These are phyloP conservation scores for Apiospora kogelbergensis DNA, from an alignment of 2,329 filamentous ascomycete species.

Conservation along the genomic window DNA sequence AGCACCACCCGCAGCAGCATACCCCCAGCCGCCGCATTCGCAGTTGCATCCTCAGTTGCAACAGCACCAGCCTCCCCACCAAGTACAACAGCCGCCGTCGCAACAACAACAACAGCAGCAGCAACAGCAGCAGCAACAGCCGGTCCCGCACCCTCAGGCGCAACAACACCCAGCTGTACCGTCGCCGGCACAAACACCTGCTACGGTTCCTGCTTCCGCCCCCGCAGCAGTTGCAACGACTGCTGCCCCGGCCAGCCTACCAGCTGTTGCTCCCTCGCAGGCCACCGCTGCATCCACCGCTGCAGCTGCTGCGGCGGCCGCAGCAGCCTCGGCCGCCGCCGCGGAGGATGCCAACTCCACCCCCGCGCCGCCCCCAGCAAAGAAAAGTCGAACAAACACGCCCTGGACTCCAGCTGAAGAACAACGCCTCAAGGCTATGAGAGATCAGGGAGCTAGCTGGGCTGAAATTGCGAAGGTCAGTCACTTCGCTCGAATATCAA, in stretches of 20 bases:
- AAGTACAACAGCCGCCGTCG: conserved; percentile 24
- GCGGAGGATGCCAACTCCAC: conserved; percentile 34
- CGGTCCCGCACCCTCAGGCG: background rate
- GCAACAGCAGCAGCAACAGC: conserved; percentile 14
- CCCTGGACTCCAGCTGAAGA: conserved; percentile 97
- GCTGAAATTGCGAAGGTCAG: conserved; percentile 94
- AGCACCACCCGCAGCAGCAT: conserved; percentile 28
- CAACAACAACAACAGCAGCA: conserved; percentile 27
- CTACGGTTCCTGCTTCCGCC: conserved; percentile 27
- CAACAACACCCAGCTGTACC: conserved; percentile 14
- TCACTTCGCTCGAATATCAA: conserved; percentile 11
- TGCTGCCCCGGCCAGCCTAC: conserved; percentile 28
- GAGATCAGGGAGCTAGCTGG: conserved; percentile 92
- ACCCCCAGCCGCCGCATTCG: conserved; percentile 23
- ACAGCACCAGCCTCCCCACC: conserved; percentile 16
- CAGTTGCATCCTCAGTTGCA: conserved; percentile 23
- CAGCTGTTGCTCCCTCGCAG: conserved; percentile 29
- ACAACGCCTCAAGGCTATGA: conserved; percentile 87
- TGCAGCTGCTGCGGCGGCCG: background rate
- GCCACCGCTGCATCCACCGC: conserved; percentile 24
- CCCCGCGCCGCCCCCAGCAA: conserved; percentile 58
- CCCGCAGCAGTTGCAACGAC: conserved; percentile 24
- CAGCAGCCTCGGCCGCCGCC: conserved; percentile 26
- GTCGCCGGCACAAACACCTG: conserved; percentile 13
- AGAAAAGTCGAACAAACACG: conserved; percentile 97